Conservation (phyloP, 1,139 yeast species). For the Scheffersomyces titani region DNA sequence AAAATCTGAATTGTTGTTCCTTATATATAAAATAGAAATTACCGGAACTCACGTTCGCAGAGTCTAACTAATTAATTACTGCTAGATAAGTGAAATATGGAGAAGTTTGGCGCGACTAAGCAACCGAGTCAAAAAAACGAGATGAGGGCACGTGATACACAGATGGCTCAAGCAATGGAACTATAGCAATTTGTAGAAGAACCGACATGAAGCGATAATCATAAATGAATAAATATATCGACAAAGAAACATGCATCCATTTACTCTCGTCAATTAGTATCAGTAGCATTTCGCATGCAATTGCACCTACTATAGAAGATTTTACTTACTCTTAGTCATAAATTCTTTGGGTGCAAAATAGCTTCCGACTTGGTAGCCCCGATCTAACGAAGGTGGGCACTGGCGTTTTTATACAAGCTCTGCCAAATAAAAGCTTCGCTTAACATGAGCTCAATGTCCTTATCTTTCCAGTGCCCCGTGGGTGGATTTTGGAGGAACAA, state of each 20-base stretch:
- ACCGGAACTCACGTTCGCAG: background rate
- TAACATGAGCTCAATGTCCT: constrained; percentile 84
- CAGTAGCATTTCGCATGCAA: background rate
- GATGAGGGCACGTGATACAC: background rate
- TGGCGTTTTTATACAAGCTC: constrained; percentile 82
- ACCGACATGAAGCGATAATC: background rate
- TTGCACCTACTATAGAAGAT: background rate
- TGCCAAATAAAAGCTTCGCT: constrained; percentile 99
- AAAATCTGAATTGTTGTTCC: background rate
- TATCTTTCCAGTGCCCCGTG: constrained; percentile 80
- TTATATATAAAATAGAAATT: background rate
- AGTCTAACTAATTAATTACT: background rate
- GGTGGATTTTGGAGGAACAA: constrained; percentile 90
- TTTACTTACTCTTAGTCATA: background rate
- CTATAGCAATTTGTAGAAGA: background rate
- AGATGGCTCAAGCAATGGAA: background rate
- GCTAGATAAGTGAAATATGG: background rate
- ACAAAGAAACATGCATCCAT: background rate
- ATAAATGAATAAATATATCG: background rate
- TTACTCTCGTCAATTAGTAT: background rate
- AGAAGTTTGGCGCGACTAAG: background rate
- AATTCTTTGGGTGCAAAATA: background rate
- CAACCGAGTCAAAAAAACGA: background rate
- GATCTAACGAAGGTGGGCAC: constrained; percentile 60
- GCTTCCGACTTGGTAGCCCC: background rate